Evolutionary conservation across 371 early-diverging fungal genomes (phyloP), one percentile per base, ranked within the genome.

Genomic region (Lichtheimia ornata): DNA sequence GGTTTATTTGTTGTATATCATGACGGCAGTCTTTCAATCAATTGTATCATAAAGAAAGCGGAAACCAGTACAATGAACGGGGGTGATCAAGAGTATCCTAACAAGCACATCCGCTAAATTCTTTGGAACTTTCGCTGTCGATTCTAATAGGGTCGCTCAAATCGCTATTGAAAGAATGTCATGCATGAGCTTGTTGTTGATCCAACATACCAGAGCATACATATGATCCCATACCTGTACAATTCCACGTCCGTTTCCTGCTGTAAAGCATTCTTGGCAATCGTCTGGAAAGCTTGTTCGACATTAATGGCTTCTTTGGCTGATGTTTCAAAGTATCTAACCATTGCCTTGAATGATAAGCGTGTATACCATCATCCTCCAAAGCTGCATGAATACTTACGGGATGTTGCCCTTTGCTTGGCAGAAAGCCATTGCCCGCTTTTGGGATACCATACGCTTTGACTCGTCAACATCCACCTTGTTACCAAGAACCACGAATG

Each of bases 271-370:
- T 93, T 94, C 76, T 87, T 91, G 30, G 97, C 97, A 72, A 97
- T 94, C 22, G 94, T 92, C 66, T 91, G 91, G 85, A 98, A 98
- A 43, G 97, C 97, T 60, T 88, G 84, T 53, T 98, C 98, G 25
- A 98, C 96, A 62, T 98, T 97, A 77, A 93, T 94, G 55, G 91
- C 95, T 70, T 95, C 96, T 75, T 96, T 97, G 35, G 98, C 98
- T 54, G 89, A 88, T 15, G 97, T 96, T 81, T 96, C 96, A 84
- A 95, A 96, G 81, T 92, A 92, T 22, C 63, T 63, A 30, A 25
- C 9, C 13, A 6, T 53, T 4, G 14, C 22, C 40, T 25, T 61
- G 68, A 74, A 35, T 71, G 67, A 52, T 17, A 20, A 30, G 57
- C 9, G 9, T 35, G 11, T 9, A 35, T 6, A 11, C 35, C 35